These are phyloP conservation scores for Eragrostis tef DNA, from an alignment of 202 grass and related monocot species.

Conservation along the genomic window DNA sequence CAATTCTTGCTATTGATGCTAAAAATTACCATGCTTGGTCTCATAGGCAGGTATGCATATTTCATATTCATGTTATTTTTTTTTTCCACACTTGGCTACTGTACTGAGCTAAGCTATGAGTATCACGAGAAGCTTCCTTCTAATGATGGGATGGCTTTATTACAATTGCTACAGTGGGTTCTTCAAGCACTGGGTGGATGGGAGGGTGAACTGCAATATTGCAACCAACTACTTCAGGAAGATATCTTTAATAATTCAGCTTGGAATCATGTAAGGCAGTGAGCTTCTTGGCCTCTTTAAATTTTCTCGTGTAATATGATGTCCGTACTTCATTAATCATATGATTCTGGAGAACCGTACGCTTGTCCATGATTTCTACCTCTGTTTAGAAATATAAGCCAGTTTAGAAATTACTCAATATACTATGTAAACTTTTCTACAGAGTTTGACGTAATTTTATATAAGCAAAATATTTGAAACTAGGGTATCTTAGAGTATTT, in stretches of 20 bases:
- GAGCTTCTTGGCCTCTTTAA: slow-evolving; percentile 25
- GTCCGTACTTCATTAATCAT: slow-evolving; percentile 5
- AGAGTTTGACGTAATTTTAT: background rate
- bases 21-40: slow-evolving; percentile 99
- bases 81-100: background rate
- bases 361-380: background rate
- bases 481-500: background rate
- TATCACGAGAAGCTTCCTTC: slow-evolving; percentile 5
- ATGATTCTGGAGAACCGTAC: slow-evolving; percentile 19
- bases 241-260: slow-evolving; percentile 97
- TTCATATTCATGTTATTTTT: slow-evolving; percentile 16
- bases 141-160: slow-evolving; percentile 35
- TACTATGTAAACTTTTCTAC: background rate
- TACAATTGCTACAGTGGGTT: slow-evolving; percentile 72
- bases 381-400: background rate
- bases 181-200: slow-evolving; percentile 89
- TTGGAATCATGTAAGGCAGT: slow-evolving; percentile 86
- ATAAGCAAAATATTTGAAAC: slow-evolving; percentile 23
- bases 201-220: slow-evolving; percentile 85
- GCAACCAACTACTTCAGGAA: slow-evolving; percentile 74
- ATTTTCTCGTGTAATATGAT: background rate
- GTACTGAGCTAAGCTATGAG: slow-evolving; percentile 14
- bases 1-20: slow-evolving; percentile 65
- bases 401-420: background rate
- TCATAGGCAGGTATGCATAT: slow-evolving; percentile 77